phyloP scores from a whole-genome alignment of 2,329 filamentous ascomycete genomes.

The Ophiostoma sp. region DNA sequence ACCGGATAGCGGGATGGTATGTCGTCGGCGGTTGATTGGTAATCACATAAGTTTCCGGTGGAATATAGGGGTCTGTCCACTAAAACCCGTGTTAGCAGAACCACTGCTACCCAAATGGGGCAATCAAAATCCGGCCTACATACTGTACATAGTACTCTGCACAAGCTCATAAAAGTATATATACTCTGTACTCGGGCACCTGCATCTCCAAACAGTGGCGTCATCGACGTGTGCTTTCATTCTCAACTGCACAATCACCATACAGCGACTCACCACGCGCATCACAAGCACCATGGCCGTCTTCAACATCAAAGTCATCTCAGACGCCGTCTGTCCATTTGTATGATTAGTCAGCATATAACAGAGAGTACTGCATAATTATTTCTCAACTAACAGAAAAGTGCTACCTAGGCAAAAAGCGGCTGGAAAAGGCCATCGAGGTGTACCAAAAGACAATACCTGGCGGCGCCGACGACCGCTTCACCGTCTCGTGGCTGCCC shows the following conservation, averaged over 20 bases:
- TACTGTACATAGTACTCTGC: too few relatives aligned
- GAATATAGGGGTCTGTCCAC: not conserved
- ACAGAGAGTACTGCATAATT: not conserved
- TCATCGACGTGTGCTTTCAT: not conserved
- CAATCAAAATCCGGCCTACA: not conserved
- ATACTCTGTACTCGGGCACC: not conserved
- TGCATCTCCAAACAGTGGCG: not conserved
- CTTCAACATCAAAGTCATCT: constrained; percentile 71
- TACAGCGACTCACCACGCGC: not conserved
- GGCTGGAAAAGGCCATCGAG: constrained; percentile 66
- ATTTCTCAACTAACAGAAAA: constrained; percentile 33
- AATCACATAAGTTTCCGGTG: not conserved
- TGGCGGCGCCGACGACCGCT: constrained; percentile 56
- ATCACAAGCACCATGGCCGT: constrained; percentile 53
- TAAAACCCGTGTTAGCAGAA: not conserved
- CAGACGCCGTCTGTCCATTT: constrained; percentile 74
- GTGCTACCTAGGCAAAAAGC: constrained; percentile 76
- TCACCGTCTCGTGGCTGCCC: constrained; percentile 68
- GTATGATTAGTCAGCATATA: constrained; percentile 29
- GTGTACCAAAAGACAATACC: constrained; percentile 60
- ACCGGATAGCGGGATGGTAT: not conserved
- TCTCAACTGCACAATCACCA: not conserved
- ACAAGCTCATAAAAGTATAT: not conserved
- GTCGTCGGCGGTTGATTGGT: not conserved
- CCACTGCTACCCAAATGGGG: constrained; percentile 1